Evolutionary conservation across 2,329 filamentous ascomycete genomes (phyloP), one percentile per base, ranked within the genome.

Genomic region (Blastomyces percursus): DNA sequence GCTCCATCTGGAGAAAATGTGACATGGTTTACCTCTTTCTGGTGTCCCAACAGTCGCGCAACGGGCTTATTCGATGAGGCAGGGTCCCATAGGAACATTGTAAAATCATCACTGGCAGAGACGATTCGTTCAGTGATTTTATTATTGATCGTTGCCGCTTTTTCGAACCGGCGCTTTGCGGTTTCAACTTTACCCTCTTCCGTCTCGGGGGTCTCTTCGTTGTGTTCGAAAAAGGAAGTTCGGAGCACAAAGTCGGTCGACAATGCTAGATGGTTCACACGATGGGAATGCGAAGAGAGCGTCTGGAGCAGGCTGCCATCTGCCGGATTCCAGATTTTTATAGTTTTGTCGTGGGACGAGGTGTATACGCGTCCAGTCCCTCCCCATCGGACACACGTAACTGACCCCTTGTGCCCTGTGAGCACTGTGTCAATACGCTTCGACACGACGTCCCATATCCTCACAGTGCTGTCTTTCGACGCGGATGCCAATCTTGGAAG

Each of bases 21-120:
- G 57, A 97, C 92, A 72, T 96, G 90, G 74, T 97, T 96, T 68
- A 97, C 92, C 72, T 93, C 90, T 77, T 97, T 97, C 74, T 96
- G 91, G 71, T 99, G 94, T 1, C 94, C 94, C n/a, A 91, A 77
- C 77, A 97, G 83, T 42, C 91, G 82, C n/a, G 90, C 88, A 3
- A 97, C 80, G 0, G 93, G 92, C 74, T 97, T 96, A 8, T 81
- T 89, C 3, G 87, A 86, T 52, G 80, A 81, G 11, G 86, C 81
- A 0, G 92, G 92, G 64, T 95, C 90, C 93, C 93, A 99, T 8
- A 99, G 82, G 73, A 91, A 96, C 83, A 99, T 93, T 6, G 92
- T 96, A 74, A 92, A 96, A 74, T 99, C 94, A 72, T 97, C 94
- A 67, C 88, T 93, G 2, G 93, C 94, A 9, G 91, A 95, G 2